These are phyloP conservation scores for Starmerella bacillaris DNA, from an alignment of 805 yeast species.

Conservation along the genomic window DNA sequence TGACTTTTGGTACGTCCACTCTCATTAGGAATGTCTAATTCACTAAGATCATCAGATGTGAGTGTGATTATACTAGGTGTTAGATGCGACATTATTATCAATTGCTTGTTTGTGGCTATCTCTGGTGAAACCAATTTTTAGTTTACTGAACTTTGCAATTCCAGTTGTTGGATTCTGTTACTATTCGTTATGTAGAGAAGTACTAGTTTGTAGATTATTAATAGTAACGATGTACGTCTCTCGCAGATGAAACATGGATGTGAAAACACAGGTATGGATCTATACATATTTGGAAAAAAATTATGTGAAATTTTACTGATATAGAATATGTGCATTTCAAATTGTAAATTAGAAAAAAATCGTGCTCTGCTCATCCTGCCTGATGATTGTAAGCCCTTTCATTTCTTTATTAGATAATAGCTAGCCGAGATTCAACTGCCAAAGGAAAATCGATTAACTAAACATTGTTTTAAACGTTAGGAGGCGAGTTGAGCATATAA, in stretches of 20 bases:
- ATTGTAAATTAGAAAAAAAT: too few relatives aligned
- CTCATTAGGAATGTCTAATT: not conserved
- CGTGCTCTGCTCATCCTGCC: not conserved
- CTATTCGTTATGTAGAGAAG: not conserved
- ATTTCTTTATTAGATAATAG: not conserved
- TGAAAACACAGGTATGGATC: too few relatives aligned
- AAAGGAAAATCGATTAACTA: not conserved
- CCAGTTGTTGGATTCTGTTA: not conserved
- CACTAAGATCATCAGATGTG: conserved; percentile 33
- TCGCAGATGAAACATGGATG: not conserved
- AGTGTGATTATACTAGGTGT: conserved; percentile 42
- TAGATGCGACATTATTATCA: conserved; percentile 6
- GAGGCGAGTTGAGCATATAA: not conserved
- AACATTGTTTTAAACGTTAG: too few relatives aligned
- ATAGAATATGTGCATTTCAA: too few relatives aligned
- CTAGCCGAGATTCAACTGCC: not conserved
- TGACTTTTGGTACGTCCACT: not conserved
- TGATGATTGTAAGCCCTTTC: not conserved
- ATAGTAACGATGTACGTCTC: not conserved
- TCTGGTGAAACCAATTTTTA: too few relatives aligned
- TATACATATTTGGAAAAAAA: too few relatives aligned
- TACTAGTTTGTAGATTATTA: not conserved
- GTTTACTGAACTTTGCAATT: not conserved
- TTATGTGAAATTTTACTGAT: too few relatives aligned
- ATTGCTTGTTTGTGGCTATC: too few relatives aligned